Evolutionary conservation across 2,329 filamentous ascomycete genomes (phyloP), one percentile per base, ranked within the genome.

Genomic region (Epichloe sylvatica): DNA sequence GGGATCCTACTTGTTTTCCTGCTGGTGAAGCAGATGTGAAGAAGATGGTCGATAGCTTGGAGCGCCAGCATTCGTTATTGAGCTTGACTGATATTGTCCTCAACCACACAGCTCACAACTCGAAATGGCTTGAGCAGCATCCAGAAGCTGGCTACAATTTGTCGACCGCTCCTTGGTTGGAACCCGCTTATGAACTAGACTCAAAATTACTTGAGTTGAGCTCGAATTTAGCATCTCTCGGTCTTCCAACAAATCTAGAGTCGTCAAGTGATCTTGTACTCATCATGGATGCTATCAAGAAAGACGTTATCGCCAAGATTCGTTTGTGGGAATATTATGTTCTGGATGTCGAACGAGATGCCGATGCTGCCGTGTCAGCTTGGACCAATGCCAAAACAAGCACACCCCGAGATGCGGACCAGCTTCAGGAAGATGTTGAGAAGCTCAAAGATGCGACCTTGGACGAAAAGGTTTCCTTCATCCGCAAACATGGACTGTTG

Each of bases 51-150:
- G 67, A 78, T 41, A 89, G 79, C 62, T 84, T 98, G 75, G 86
- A 96, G 66, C 75, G 82, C 47, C 82, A 94, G 47, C 82, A 94
- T 65, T 86, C 86, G 2, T 72, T 98, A 49, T 74, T 98, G 50
- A 88, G 86, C 53, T 69, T 98, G 70, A 96, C 91, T 1, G 92
- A 98, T 64, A 91, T 98, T 53, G 94, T 98, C 42, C 89, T 92
- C 73, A 98, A 98, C 62, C 92, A 98, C 69, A 98, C 92, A 4
- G 91, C 92, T 6, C 80, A 96, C 70, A 97, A 97, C 68, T 94
- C 86, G 67, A 79, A 84, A 59, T 98, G 92, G 92, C 76, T 98
- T 11, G 76, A 94, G 62, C 84, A 94, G 52, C 91, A 98, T 61
- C 92, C 94, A 0, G 92, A 98, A 59, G 85, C 89, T 42, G 92